Evolutionary conservation across 202 grass and related monocot genomes (phyloP), one percentile per base, ranked within the genome.

Genomic region (Carex arenaria): DNA sequence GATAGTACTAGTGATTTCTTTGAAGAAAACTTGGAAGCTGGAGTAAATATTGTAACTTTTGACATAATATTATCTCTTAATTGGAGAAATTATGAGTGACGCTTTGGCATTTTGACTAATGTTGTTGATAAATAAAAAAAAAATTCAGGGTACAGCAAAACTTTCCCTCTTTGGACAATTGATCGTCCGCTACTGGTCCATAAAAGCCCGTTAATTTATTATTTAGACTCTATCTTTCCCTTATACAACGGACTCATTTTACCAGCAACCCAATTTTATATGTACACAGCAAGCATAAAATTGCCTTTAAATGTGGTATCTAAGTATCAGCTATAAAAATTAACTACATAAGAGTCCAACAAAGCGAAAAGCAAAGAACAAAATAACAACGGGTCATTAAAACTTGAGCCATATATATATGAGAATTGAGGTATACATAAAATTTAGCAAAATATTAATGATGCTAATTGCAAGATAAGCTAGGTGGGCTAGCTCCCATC

Each of bases 321-420:
- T 5, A 40, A 40, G 38, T 40, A 40, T 40, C 5, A 40, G 38
- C 38, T 40, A 40, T 40, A 40, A 40, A 6, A 40, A 6, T 40
- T 40, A 40, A 40, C 6, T n/a, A 66, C 75, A 85, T 83, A 78
- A 78, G 64, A 71, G 66, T 85, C 34, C 17, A 53, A 23, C 2
- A 13, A 28, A 56, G 63, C 40, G 85, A 82, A 85, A 82, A 63
- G 8, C 82, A 87, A 82, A 85, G 82, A 2, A 28, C 1, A 62
- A 59, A 43, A 26, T 53, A 56, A 74, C n/a, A 6, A 40, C 38
- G 5, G 22, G 49, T 40, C 26, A 75, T 7, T 34, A 20, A 70
- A 86, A 77, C 38, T 40, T 40, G 38, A 40, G 38, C 38, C 38
- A 6, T 7, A 30, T 13, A 6, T 7, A 30, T 13, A 75, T 42